Evolutionary conservation across 139 green algal species (phyloP).

Genomic region (Micractinium sp.): DNA sequence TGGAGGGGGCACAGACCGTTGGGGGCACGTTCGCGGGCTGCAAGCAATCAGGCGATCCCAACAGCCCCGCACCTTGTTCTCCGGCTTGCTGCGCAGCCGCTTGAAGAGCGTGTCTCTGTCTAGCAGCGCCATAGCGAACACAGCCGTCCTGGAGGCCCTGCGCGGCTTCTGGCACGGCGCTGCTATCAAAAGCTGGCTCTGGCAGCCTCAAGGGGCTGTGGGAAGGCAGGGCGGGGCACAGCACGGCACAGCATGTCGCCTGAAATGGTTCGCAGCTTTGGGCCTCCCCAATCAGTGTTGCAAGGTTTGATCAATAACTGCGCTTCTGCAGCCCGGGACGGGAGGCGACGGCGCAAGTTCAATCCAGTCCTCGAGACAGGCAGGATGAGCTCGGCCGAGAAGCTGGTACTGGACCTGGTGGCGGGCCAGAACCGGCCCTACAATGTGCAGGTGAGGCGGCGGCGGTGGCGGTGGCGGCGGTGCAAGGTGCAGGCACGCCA

Average conservation of each 20-base stretch:
- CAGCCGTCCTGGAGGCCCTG: not conserved
- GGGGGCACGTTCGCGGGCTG: too few relatives aligned
- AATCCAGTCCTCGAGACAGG: too few relatives aligned
- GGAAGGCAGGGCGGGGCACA: too few relatives aligned
- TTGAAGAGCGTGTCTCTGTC: constrained; percentile 89
- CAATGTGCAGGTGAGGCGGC: constrained; percentile 45
- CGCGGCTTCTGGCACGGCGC: not conserved
- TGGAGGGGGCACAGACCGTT: too few relatives aligned
- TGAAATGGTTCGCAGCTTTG: too few relatives aligned
- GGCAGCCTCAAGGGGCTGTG: not conserved
- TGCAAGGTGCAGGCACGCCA: not conserved
- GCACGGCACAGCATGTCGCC: too few relatives aligned
- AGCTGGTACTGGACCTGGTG: constrained; percentile 61
- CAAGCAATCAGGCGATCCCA: too few relatives aligned
- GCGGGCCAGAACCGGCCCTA: constrained; percentile 70
- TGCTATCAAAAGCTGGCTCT: not conserved
- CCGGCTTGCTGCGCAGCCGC: constrained; percentile 80
- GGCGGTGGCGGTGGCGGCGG: not conserved
- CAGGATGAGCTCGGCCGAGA: constrained; percentile 34
- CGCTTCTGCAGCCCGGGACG: too few relatives aligned
- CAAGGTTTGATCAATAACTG: too few relatives aligned
- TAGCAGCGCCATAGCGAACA: constrained; percentile 35
- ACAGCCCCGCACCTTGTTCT: constrained; percentile 85
- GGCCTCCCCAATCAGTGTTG: too few relatives aligned
- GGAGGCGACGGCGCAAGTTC: too few relatives aligned